phyloP scores from a whole-genome alignment of 2,329 filamentous ascomycete species.

The Colletotrichum destructivum region DNA sequence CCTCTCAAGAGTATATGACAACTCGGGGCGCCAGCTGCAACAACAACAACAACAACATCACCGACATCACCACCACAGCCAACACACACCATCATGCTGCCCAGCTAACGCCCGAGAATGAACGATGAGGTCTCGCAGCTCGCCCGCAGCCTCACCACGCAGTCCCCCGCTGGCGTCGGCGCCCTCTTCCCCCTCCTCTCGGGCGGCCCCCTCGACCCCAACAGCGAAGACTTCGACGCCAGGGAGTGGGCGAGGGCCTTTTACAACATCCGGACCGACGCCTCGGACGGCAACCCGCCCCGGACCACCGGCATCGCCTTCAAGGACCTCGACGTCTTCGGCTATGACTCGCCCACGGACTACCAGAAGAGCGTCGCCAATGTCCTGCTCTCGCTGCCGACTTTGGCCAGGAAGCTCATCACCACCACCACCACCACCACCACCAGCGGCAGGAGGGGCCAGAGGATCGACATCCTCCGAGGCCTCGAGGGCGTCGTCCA shows the following conservation, averaged over 20 bases:
- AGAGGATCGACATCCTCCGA: slow-evolving; percentile 65
- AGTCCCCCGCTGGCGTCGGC: slow-evolving; percentile 43
- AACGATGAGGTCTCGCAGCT: slow-evolving; percentile 47
- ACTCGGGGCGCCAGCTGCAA: too few species aligned
- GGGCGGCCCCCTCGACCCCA: slow-evolving; percentile 55
- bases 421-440: too few species aligned
- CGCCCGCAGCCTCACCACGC: slow-evolving; percentile 49
- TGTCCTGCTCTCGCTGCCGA: slow-evolving; percentile 48
- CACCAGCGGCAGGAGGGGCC: slow-evolving; percentile 44
- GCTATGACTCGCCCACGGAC: slow-evolving; percentile 58
- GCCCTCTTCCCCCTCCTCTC: slow-evolving; percentile 48
- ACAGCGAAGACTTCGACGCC: slow-evolving; percentile 57
- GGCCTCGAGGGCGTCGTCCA: slow-evolving; percentile 68
- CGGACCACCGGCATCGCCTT: slow-evolving; percentile 58
- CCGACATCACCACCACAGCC: not conserved
- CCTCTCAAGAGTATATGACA: too few species aligned
- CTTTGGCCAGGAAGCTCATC: slow-evolving; percentile 46
- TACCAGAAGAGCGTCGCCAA: slow-evolving; percentile 61
- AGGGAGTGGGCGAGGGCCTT: slow-evolving; percentile 61
- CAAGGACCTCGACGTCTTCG: slow-evolving; percentile 59
- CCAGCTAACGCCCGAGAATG: slow-evolving; percentile 8
- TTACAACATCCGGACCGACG: slow-evolving; percentile 46
- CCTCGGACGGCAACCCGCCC: slow-evolving; percentile 46
- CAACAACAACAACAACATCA: too few species aligned
- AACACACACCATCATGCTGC: slow-evolving; percentile 10